Percentiles rank a stretch among this genome's conserved stretches.
These are phyloP conservation scores for Naganishia sp. DNA, from an alignment of 1,284 basidiomycete genomes.

Conservation along the genomic window DNA sequence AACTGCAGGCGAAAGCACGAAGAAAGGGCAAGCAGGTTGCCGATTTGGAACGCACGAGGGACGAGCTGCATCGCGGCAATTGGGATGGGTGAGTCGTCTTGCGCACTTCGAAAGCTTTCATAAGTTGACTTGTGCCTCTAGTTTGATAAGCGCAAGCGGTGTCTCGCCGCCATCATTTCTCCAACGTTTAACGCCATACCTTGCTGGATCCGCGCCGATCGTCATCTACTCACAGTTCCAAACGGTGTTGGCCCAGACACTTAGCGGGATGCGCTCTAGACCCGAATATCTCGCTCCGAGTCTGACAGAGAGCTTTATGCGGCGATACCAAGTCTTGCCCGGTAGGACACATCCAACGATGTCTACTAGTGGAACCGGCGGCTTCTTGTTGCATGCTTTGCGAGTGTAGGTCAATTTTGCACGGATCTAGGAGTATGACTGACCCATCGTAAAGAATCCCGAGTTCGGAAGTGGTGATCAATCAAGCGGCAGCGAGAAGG, in stretches of 20 bases:
- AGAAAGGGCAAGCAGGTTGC: constrained; percentile 43
- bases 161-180: constrained; percentile 85
- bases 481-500: constrained; percentile 10
- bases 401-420: constrained; percentile 67
- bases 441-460: neutral
- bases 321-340: constrained; percentile 90
- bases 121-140: constrained; percentile 45
- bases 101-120: neutral
- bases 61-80: constrained; percentile 81
- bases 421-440: neutral
- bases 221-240: constrained; percentile 82
- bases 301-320: constrained; percentile 83
- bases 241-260: constrained; percentile 76
- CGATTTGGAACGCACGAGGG: constrained; percentile 64
- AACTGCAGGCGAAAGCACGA: constrained; percentile 35
- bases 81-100: constrained; percentile 71
- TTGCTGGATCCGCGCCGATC: constrained; percentile 81
- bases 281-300: constrained; percentile 74
- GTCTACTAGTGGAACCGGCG: constrained; percentile 84
- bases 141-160: constrained; percentile 77
- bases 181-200: constrained; percentile 68
- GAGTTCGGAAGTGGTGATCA: constrained; percentile 13
- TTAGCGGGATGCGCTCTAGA: constrained; percentile 67
- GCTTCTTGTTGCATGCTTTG: constrained; percentile 79
- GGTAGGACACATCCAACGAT: constrained; percentile 95